Percentiles rank a stretch among this genome's conserved stretches.
These are phyloP conservation scores for Schrenkiella parvula DNA, from an alignment of 345 rosid species.

Conservation along the genomic window DNA sequence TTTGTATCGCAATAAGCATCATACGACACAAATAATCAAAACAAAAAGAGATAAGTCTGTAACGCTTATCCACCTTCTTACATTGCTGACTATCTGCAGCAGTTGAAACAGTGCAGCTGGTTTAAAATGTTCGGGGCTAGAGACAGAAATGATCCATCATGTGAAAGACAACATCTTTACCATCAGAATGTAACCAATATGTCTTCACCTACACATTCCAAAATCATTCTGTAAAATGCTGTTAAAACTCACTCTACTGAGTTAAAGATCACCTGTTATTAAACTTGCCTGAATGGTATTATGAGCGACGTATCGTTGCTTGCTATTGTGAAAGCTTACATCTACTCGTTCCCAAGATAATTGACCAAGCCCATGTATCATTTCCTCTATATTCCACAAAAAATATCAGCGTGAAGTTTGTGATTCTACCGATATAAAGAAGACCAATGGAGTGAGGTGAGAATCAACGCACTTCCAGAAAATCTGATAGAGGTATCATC, in stretches of 20 bases:
- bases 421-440: neutral
- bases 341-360: conserved; percentile 88
- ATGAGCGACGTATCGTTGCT: conserved; percentile 72
- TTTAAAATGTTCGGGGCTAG: conserved; percentile 29
- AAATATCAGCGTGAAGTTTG: neutral
- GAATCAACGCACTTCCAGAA: neutral
- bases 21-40: neutral
- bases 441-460: neutral
- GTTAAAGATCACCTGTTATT: neutral
- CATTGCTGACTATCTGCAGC: conserved; percentile 2
- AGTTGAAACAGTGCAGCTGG: neutral
- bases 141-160: conserved; percentile 84
- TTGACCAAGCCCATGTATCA: conserved; percentile 76
- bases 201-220: conserved; percentile 63
- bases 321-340: conserved; percentile 87
- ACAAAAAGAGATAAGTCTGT: neutral
- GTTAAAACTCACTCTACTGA: neutral
- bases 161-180: conserved; percentile 84
- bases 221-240: neutral
- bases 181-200: conserved; percentile 91
- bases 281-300: conserved; percentile 86
- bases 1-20: conserved; percentile 10
- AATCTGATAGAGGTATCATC: neutral
- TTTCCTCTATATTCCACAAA: conserved; percentile 55
- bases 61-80: neutral